Base-by-base conservation (phyloP, 2,329 filamentous ascomycete species). In the Thelonectria discophora region DNA sequence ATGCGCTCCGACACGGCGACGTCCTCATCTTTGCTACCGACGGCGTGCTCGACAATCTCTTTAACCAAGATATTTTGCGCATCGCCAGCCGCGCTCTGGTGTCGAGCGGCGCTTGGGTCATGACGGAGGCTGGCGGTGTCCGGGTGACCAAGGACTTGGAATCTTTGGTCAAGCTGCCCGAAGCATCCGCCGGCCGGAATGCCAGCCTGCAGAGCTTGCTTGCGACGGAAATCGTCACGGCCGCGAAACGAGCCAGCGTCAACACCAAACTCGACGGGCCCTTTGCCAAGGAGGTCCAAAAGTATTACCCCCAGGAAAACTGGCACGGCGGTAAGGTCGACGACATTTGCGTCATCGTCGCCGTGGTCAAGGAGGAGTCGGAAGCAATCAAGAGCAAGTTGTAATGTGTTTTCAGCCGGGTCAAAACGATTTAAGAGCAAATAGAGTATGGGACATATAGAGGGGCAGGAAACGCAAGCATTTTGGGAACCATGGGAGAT, bases 251-350 rank as follows among this genome's bases (percentile, higher is more conserved):
- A 8, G 93, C 94, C 7, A 96, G 94, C 73, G 77, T 92, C 60
- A 93, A 97, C 77, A 86, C 84, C 50, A 92, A 90, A 72, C 81
- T 92, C 54, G 92, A 98, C 75, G 93, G 94, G 0, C 95, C 95
- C 0, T 99, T 99, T 77, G 93, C 95, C 42, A 97, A 92, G 77
- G 93, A 97, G 76, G 93, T 97, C 18, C 92, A 95, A 75, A 91
- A 89, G 73, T 89, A 91, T 73, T 97, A 92, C 69, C 94, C 95
- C 0, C 83, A 89, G 39, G 94, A 98, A 76, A 87, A 88, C 60
- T 99, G 92, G 87, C 88, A 88, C 60, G 95, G 95, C 60, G 95
- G 95, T 54, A 99, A 99, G 78, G 87, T 96, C 18, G 95, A 99
- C 75, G 95, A 99, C 76, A 97, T 99, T 61, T 94, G 93, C 72